Base-by-base conservation (phyloP, 768 basidiomycete genomes). In the Mycena indigotica region DNA sequence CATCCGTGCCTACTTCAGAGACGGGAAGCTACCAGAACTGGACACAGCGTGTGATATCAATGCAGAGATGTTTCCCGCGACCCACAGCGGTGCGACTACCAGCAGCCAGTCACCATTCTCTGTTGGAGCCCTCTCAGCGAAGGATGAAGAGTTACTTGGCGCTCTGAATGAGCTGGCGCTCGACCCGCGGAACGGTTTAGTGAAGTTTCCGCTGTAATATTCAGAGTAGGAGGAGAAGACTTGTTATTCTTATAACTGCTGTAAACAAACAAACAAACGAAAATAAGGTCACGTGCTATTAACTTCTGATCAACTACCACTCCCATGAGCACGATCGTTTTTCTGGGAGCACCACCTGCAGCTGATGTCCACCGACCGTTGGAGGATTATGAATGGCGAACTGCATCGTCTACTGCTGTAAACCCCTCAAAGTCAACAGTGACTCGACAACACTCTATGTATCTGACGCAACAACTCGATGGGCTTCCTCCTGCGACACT, bases 401-500 rank as follows among this genome's bases (percentile, higher is more conserved):
- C 56, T 4, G 45, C 70, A 12, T 67, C 69, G 26, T 65, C 65
- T 29, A 40, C 57, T 51, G 48, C 63, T 15, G 13, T 6, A 12
- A 21, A 48, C 25, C 52, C 58, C 44, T 58, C 63, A 56, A 25
- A 50, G 19, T 28, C 24, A n/a, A n/a, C n/a, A n/a, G 28, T 40
- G 24, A 49, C n/a, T 15, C 50, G 30, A 30, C 46, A 24, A 48
- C 21, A 63, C 66, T 1, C 57, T 72, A 49, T 73, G 46, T 48
- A 25, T 10, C 28, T 48, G 24, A 25, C 46, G 24, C 46, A 48
- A 21, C 46, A 48, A 21, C 25, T 28, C 25, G 25, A 48, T 19
- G 41, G 8, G 13, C 73, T 17, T n/a, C 83, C 80, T 4, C 74
- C 78, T 12, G 80, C 80, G 19, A 86, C 84, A 0, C 67, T 89